Evolutionary conservation across 495 filamentous ascomycete genomes (phyloP).

Genomic region (Aspergillus nanangensis): DNA sequence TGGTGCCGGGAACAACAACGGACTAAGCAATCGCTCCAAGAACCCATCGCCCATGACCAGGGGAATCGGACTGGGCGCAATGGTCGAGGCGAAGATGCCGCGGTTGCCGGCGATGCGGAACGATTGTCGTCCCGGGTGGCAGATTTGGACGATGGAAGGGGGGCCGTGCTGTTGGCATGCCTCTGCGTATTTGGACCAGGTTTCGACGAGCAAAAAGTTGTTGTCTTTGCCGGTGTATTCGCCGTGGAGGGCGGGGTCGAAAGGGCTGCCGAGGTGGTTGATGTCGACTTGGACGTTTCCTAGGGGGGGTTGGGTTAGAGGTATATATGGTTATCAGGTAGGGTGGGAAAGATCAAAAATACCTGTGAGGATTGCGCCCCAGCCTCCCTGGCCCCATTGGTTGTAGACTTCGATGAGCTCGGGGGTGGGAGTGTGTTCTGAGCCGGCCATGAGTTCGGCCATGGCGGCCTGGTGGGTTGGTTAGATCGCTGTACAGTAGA

Average conservation of each 20-base stretch:
- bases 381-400: slow-evolving; percentile 47
- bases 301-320: slow-evolving; percentile 6
- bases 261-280: slow-evolving; percentile 39
- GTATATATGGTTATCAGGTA: no score
- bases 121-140: slow-evolving; percentile 56
- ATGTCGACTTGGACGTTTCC: slow-evolving; percentile 57
- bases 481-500: not conserved
- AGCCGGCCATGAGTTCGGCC: slow-evolving; percentile 40
- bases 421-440: slow-evolving; percentile 23
- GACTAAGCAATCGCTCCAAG: slow-evolving; percentile 27
- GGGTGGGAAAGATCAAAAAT: not conserved
- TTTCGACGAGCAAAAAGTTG: slow-evolving; percentile 22
- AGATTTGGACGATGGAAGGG: slow-evolving; percentile 50
- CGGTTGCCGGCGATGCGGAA: slow-evolving; percentile 39
- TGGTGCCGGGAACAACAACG: slow-evolving; percentile 36
- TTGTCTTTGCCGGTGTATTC: slow-evolving; percentile 29
- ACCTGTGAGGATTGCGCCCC: slow-evolving; percentile 46
- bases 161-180: slow-evolving; percentile 42
- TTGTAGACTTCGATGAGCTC: slow-evolving; percentile 35
- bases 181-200: slow-evolving; percentile 45
- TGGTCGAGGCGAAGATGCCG: slow-evolving; percentile 36
- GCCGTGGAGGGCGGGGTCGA: slow-evolving; percentile 35
- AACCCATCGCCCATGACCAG: slow-evolving; percentile 33
- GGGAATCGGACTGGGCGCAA: slow-evolving; percentile 45
- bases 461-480: slow-evolving; percentile 37